Percentiles rank a stretch among this genome's conserved stretches.
These are phyloP conservation scores for Pseudonitzschia pungens DNA, from an alignment of 108 stramenopile species.

Conservation along the genomic window DNA sequence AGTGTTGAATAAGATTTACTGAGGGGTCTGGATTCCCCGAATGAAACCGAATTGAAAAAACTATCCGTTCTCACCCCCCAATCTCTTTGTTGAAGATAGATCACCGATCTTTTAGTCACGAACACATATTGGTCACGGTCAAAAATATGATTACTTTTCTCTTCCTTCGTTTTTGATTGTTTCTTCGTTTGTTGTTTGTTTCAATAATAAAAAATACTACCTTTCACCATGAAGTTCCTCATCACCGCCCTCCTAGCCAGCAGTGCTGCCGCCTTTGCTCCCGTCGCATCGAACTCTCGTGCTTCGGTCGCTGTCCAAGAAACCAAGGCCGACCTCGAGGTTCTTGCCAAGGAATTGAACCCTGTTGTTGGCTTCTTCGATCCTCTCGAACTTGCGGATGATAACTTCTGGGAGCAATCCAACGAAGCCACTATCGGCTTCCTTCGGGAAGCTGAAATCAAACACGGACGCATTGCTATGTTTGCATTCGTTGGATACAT, in stretches of 20 bases:
- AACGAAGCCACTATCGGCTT: conserved; percentile 63
- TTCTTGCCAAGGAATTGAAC: conserved; percentile 53
- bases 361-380: conserved; percentile 62
- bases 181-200: background rate
- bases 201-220: conserved; percentile 4
- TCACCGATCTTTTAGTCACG: background rate
- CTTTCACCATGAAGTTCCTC: conserved; percentile 47
- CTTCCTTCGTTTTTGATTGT: background rate
- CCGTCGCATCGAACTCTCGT: conserved; percentile 31
- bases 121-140: background rate
- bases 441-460: conserved; percentile 62
- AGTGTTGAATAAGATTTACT: no score
- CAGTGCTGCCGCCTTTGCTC: conserved; percentile 51
- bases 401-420: conserved; percentile 59
- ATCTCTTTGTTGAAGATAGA: conserved; percentile 1
- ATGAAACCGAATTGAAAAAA: no score
- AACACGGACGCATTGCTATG: conserved; percentile 74
- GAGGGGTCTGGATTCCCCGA: no score
- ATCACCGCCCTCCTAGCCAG: conserved; percentile 40
- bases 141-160: background rate
- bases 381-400: conserved; percentile 52
- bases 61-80: background rate
- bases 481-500: conserved; percentile 71
- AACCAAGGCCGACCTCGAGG: conserved; percentile 47
- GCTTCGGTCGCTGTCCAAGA: conserved; percentile 24